phyloP scores from a whole-genome alignment of 176 grass and related monocot species.

The Chloris gayana region DNA sequence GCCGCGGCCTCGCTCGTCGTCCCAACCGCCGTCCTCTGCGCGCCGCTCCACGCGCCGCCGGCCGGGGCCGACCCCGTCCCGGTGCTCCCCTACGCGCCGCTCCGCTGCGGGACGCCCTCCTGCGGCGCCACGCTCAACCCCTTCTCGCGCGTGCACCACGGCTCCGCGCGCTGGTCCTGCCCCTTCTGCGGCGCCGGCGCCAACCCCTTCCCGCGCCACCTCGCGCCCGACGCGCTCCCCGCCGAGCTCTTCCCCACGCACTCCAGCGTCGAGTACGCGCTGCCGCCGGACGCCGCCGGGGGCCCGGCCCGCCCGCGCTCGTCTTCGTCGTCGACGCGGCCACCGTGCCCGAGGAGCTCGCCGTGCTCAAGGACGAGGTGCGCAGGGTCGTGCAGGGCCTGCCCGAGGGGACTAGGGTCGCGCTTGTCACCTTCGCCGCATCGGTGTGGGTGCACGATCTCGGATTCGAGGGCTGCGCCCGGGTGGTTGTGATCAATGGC shows the following conservation, averaged over 20 bases:
- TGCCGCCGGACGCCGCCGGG: constrained; percentile 52
- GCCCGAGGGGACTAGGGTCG: constrained; percentile 66
- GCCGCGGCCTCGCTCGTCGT: constrained; percentile 90
- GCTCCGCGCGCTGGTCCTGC: constrained; percentile 76
- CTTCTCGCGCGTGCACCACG: constrained; percentile 73
- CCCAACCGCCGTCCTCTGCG: constrained; percentile 79
- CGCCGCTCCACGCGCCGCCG: constrained; percentile 64
- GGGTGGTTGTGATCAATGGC: constrained; percentile 71
- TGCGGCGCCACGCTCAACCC: constrained; percentile 89
- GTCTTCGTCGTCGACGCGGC: constrained; percentile 77
- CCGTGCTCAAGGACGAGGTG: constrained; percentile 77
- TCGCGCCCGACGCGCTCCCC: constrained; percentile 74
- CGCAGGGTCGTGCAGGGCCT: constrained; percentile 74
- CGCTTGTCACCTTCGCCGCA: constrained; percentile 72
- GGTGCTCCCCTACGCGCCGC: constrained; percentile 76
- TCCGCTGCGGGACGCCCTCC: constrained; percentile 46
- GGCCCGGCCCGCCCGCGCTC: constrained; percentile 39
- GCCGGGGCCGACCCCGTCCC: constrained; percentile 67
- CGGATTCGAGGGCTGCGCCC: constrained; percentile 64
- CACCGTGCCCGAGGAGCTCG: constrained; percentile 56
- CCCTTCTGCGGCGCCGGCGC: constrained; percentile 66
- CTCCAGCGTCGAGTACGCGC: constrained; percentile 84
- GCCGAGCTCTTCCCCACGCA: constrained; percentile 99
- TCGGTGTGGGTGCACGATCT: constrained; percentile 95
- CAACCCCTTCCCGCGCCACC: constrained; percentile 69